Percentiles rank a stretch among this genome's conserved stretches.
phyloP scores from a whole-genome alignment of 2,329 filamentous ascomycete genomes.

The Alternaria triticina region DNA sequence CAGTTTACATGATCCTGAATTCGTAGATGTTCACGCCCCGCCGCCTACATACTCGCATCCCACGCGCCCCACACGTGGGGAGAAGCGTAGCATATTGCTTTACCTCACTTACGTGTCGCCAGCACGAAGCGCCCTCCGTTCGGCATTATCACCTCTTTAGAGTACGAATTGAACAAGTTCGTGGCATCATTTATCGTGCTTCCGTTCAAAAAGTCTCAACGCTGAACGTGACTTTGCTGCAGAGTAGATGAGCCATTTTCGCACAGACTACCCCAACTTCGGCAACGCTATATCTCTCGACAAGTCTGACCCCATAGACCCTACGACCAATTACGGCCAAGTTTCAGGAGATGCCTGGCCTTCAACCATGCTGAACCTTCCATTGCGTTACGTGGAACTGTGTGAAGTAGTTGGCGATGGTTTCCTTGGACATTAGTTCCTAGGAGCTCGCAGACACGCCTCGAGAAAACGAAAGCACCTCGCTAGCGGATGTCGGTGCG shows the following conservation, averaged over 20 bases:
- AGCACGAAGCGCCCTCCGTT: not conserved
- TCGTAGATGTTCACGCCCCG: not conserved
- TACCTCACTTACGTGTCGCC: not conserved
- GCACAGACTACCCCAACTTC: constrained; percentile 23
- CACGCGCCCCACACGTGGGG: not conserved
- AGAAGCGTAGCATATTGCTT: not conserved
- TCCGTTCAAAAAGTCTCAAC: not conserved
- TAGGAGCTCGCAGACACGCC: not conserved
- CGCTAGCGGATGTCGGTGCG: not conserved
- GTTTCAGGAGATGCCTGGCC: constrained; percentile 23
- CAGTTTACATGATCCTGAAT: not conserved
- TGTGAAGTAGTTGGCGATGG: not conserved
- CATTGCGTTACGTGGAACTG: not conserved
- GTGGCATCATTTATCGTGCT: not conserved
- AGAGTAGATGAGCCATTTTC: constrained; percentile 25
- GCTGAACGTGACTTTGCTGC: constrained; percentile 11
- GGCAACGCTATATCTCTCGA: constrained; percentile 24
- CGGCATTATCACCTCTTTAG: not conserved
- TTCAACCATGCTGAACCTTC: constrained; percentile 9
- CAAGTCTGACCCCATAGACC: constrained; percentile 12
- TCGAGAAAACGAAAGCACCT: not conserved
- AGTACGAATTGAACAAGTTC: not conserved
- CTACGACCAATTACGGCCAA: constrained; percentile 15
- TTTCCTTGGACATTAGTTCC: not conserved
- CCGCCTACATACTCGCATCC: not conserved